phyloP scores from a whole-genome alignment of 768 basidiomycete species.

The Mycena floridula region DNA sequence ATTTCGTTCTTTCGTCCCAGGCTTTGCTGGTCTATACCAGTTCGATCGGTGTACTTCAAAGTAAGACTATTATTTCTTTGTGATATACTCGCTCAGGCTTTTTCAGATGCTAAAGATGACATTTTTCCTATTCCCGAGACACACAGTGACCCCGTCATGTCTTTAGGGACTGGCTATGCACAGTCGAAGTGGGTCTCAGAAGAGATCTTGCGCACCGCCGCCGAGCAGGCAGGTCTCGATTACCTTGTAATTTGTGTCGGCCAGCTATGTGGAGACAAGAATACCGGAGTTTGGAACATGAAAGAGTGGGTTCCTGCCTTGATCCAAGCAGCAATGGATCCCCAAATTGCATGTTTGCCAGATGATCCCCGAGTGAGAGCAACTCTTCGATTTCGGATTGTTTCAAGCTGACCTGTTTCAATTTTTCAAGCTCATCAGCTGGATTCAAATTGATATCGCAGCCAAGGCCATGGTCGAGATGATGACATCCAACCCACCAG shows the following conservation, averaged over 20 bases:
- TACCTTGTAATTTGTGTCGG: conserved; percentile 24
- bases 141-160: conserved; percentile 3
- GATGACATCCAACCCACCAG: not conserved
- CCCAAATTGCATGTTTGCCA: conserved; percentile 12
- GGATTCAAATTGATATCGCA: not conserved
- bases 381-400: not conserved
- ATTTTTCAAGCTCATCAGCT: not conserved
- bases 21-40: conserved; percentile 19
- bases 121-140: not conserved
- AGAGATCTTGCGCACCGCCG: conserved; percentile 12
- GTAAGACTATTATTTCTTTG: conserved; percentile 8
- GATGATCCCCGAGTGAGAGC: conserved; percentile 8
- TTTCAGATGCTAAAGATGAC: not conserved
- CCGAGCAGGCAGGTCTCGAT: conserved; percentile 9
- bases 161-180: conserved; percentile 21
- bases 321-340: conserved; percentile 17
- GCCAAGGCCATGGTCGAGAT: not conserved
- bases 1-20: conserved; percentile 7
- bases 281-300: conserved; percentile 27
- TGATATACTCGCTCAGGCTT: too few species aligned
- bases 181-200: conserved; percentile 27
- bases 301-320: conserved; percentile 31
- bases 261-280: conserved; percentile 24
- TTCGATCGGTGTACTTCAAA: conserved; percentile 19
- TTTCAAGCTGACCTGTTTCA: not conserved